Base-by-base conservation (phyloP, 768 basidiomycete genomes). In the Mycena rebaudengoi region DNA sequence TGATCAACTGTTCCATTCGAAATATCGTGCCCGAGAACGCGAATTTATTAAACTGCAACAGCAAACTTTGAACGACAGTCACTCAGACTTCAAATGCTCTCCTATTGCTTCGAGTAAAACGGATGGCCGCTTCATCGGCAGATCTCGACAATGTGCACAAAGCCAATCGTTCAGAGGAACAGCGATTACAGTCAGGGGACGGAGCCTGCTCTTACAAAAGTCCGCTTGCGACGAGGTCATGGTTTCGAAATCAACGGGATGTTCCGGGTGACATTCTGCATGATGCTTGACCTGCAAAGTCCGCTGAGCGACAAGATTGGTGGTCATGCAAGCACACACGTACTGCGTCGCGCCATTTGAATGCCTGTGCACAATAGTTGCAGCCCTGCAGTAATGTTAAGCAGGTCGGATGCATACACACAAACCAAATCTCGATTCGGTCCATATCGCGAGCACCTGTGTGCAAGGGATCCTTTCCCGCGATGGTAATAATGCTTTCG, bases 201-300 rank as follows among this genome's bases (percentile, higher is more conserved):
- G 25, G 32, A 48, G 37, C 21, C 57, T 33, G 21, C 44, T 57
- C 7, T 35, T 41, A 37, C 12, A 37, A 20, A 46, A 46, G 21
- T 58, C 45, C 26, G 25, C 45, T 26, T 48, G 4, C 10, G n/a
- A 57, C 25, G 41, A 55, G 14, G 44, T 28, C 23, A 57, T n/a
- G 11, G 44, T n/a, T 20, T 26, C 56, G 25, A 58, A 58, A 13
- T 58, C 56, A 26, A 49, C 35, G 5, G 13, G 26, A 12, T 48
- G 35, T 12, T 39, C 45, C 40, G 56, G 35, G 32, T 58, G 56
- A 25, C 40, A 20, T 40, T 58, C 45, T 21, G 56, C 35, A 10
- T 58, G 56, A 40, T 58, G 56, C 26, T 48, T 48, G 30, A 58
- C 45, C 45, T 58, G 41, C n/a, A 26, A 33, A 48, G n/a, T n/a